Percentiles rank a stretch among this genome's conserved stretches.
phyloP scores from a whole-genome alignment of 805 yeast genomes.

The Millerozyma miso region DNA sequence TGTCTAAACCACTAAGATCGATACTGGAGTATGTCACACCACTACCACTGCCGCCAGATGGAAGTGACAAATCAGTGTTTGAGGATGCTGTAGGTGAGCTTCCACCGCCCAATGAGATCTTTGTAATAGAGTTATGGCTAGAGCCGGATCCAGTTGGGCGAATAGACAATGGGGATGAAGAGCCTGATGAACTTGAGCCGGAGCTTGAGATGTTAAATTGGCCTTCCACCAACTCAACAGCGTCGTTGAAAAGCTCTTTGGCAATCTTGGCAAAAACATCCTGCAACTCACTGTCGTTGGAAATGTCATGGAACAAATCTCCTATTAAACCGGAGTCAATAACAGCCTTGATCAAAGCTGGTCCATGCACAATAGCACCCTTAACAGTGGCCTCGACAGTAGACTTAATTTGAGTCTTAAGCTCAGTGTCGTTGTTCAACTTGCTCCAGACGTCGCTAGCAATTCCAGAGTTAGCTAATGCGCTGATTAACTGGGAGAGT shows the following conservation, averaged over 20 bases:
- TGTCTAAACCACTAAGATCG: not conserved
- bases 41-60: too few relatives aligned
- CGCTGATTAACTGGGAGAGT: slow-evolving; percentile 32
- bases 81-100: not conserved
- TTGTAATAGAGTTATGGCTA: not conserved
- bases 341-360: slow-evolving; percentile 36
- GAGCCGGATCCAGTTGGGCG: slow-evolving; percentile 9
- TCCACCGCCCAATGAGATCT: too few relatives aligned
- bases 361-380: slow-evolving; percentile 35
- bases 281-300: slow-evolving; percentile 31
- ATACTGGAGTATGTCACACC: not conserved
- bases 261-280: slow-evolving; percentile 30
- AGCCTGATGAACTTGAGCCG: slow-evolving; percentile 8
- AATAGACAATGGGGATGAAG: slow-evolving; percentile 14
- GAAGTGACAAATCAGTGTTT: not conserved
- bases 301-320: slow-evolving; percentile 25
- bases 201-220: slow-evolving; percentile 7
- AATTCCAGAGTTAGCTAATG: slow-evolving; percentile 36
- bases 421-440: slow-evolving; percentile 28
- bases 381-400: slow-evolving; percentile 29
- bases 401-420: slow-evolving; percentile 20
- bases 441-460: slow-evolving; percentile 31
- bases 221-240: slow-evolving; percentile 20
- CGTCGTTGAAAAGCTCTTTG: slow-evolving; percentile 30
- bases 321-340: slow-evolving; percentile 39